Percentiles rank a stretch among this genome's conserved stretches.
These are phyloP conservation scores for Gossypium gossypioides DNA, from an alignment of 441 rosid species.

Conservation along the genomic window DNA sequence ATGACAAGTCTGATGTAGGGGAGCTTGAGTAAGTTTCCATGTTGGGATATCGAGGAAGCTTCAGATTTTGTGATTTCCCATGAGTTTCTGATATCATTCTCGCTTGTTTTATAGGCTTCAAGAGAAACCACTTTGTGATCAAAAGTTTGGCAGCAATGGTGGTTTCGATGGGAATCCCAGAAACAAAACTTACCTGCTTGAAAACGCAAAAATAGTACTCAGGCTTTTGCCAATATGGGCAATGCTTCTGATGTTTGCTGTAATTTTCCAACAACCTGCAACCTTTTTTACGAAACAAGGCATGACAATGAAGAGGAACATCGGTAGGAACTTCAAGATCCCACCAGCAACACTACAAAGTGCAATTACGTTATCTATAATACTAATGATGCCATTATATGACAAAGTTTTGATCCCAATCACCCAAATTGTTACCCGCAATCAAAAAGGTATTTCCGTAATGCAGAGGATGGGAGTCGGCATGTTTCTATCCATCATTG, in stretches of 20 bases:
- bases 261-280: conserved; percentile 74
- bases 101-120: conserved; percentile 43
- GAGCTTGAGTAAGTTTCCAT: conserved; percentile 67
- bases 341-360: conserved; percentile 93
- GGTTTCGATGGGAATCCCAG: conserved; percentile 20
- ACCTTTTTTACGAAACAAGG: conserved; percentile 94
- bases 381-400: conserved; percentile 74
- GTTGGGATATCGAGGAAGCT: neutral
- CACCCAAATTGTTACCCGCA: conserved; percentile 31
- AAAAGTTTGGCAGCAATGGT: conserved; percentile 16
- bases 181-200: conserved; percentile 14
- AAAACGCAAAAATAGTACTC: conserved; percentile 38
- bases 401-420: conserved; percentile 55
- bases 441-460: conserved; percentile 47
- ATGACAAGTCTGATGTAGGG: conserved; percentile 28
- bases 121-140: conserved; percentile 60
- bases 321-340: conserved; percentile 61
- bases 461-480: conserved; percentile 85
- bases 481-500: conserved; percentile 66
- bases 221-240: conserved; percentile 80
- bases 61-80: neutral
- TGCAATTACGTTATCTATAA: conserved; percentile 67
- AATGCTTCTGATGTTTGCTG: conserved; percentile 78
- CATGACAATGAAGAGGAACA: conserved; percentile 66
- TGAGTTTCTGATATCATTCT: conserved; percentile 11